Evolutionary conservation across 1,284 basidiomycete genomes (phyloP).

Genomic region (Ganoderma multipileum): DNA sequence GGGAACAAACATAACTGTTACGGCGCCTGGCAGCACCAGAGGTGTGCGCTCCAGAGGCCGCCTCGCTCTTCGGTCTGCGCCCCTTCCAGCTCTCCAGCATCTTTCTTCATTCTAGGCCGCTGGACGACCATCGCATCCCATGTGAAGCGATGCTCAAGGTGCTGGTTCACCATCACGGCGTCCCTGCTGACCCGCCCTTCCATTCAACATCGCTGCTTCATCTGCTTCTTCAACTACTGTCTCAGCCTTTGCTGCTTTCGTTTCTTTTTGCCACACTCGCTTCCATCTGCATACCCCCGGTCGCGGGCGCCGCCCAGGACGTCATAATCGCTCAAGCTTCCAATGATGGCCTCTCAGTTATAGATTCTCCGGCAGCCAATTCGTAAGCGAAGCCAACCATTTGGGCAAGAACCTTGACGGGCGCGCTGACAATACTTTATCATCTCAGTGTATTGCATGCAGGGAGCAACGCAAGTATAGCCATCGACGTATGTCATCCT

Average conservation of each 20-base stretch:
- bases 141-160: slow-evolving; percentile 32
- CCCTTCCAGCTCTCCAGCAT: slow-evolving; percentile 9
- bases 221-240: slow-evolving; percentile 17
- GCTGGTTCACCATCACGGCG: slow-evolving; percentile 32
- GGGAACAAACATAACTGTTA: background rate
- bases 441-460: slow-evolving; percentile 39
- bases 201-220: background rate
- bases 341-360: slow-evolving; percentile 56
- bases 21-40: slow-evolving; percentile 7
- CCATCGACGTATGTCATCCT: slow-evolving; percentile 49
- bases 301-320: slow-evolving; percentile 36
- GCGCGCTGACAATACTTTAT: slow-evolving; percentile 9
- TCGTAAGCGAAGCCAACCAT: slow-evolving; percentile 43
- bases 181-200: slow-evolving; percentile 13
- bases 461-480: slow-evolving; percentile 47
- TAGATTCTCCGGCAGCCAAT: slow-evolving; percentile 51
- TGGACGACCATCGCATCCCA: slow-evolving; percentile 25
- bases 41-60: slow-evolving; percentile 14
- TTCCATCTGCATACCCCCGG: slow-evolving; percentile 19
- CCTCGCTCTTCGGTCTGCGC: slow-evolving; percentile 13
- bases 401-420: background rate
- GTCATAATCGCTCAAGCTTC: slow-evolving; percentile 49
- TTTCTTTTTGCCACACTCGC: slow-evolving; percentile 21
- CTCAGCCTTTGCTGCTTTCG: slow-evolving; percentile 17
- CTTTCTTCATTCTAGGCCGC: slow-evolving; percentile 23